These are phyloP conservation scores for Fusarium camptoceras DNA, from an alignment of 2,329 filamentous ascomycete species.

Conservation along the genomic window DNA sequence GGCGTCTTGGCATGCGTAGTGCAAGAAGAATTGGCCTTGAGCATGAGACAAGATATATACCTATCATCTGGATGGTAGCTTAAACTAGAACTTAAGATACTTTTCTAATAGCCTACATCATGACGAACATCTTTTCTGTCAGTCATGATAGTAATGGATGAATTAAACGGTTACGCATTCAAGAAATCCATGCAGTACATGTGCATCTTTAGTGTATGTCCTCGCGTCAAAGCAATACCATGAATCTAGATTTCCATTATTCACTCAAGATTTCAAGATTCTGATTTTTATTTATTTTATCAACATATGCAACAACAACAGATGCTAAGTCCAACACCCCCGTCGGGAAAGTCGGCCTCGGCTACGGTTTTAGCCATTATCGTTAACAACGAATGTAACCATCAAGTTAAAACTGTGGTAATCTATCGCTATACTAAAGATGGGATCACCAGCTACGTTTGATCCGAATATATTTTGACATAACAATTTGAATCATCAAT, in stretches of 20 bases:
- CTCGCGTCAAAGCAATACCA: neutral
- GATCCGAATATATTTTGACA: neutral
- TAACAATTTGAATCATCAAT: neutral
- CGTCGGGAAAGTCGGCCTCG: neutral
- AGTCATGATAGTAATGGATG: neutral
- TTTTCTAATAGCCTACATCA: neutral
- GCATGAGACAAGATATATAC: neutral
- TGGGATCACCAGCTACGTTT: fast-evolving
- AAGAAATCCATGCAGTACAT: neutral
- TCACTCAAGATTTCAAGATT: neutral
- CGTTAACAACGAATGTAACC: no score
- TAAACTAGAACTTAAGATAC: neutral
- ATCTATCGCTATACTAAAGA: neutral
- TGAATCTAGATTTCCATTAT: neutral
- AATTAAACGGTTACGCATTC: neutral
- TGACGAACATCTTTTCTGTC: neutral
- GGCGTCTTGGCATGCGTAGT: no score
- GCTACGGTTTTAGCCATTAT: neutral
- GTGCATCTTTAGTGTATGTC: neutral
- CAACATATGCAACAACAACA: neutral
- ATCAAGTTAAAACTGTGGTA: neutral
- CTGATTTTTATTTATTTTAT: neutral
- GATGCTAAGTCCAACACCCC: neutral
- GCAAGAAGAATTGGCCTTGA: neutral
- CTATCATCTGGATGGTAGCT: neutral